phyloP scores from a whole-genome alignment of 768 basidiomycete genomes.

The Macrolepiota fuliginosa region DNA sequence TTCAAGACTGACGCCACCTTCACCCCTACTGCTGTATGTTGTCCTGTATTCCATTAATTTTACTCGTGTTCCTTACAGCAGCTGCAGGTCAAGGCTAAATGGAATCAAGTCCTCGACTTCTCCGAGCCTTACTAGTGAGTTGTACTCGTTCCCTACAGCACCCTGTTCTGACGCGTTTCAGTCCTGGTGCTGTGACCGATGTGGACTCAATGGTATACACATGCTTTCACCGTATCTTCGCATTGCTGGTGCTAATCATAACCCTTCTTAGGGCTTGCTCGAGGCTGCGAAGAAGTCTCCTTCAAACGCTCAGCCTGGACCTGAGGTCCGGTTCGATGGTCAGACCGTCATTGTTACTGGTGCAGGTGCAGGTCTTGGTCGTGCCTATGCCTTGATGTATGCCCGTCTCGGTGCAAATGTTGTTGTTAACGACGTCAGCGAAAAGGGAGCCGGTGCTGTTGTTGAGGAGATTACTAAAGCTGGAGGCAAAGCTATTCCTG shows the following conservation, averaged over 20 bases:
- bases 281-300: slow-evolving; percentile 61
- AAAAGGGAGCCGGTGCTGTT: slow-evolving; percentile 78
- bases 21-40: slow-evolving; percentile 86
- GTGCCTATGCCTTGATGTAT: slow-evolving; percentile 90
- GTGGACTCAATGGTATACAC: slow-evolving; percentile 50
- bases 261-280: slow-evolving; percentile 46
- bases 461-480: slow-evolving; percentile 85
- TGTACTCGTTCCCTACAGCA: not conserved
- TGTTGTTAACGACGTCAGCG: slow-evolving; percentile 92
- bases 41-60: not conserved
- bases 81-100: slow-evolving; percentile 74
- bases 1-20: slow-evolving; percentile 90
- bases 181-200: slow-evolving; percentile 67
- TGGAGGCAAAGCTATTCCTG: slow-evolving; percentile 86
- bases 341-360: slow-evolving; percentile 95
- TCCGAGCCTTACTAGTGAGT: slow-evolving; percentile 64
- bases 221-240: not conserved
- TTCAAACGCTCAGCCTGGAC: slow-evolving; percentile 65
- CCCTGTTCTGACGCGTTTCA: slow-evolving; percentile 26
- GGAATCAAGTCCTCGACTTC: slow-evolving; percentile 83
- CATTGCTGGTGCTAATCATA: not conserved
- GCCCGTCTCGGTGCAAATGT: slow-evolving; percentile 93
- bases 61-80: not conserved
- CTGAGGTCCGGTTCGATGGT: slow-evolving; percentile 77
- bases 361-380: slow-evolving; percentile 91